Evolutionary conservation across 2,329 filamentous ascomycete species (phyloP).

Genomic region (Claviceps cyperi): DNA sequence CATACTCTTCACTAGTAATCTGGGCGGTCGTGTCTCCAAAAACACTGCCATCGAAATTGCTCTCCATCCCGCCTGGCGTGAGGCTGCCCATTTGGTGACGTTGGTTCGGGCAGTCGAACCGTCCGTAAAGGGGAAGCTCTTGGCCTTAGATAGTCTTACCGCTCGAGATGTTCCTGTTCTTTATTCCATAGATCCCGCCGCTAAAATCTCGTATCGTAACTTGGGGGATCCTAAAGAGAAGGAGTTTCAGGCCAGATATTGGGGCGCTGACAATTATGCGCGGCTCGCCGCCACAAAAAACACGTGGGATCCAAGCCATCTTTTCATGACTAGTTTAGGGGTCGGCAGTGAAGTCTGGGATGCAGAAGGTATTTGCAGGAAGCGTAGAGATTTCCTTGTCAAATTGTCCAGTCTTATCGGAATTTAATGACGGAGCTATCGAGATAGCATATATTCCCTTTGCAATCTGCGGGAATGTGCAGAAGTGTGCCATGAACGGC

Average conservation of each 20-base stretch:
- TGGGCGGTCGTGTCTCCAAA: not conserved
- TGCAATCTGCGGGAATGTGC: not conserved
- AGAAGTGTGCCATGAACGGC: no score
- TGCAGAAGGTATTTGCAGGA: not conserved
- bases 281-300: not conserved
- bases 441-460: not conserved
- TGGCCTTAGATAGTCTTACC: not conserved
- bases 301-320: not conserved
- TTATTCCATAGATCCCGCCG: not conserved
- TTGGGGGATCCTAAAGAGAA: not conserved
- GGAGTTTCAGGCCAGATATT: not conserved
- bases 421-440: not conserved
- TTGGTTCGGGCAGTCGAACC: not conserved
- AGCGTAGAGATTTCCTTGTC: not conserved
- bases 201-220: not conserved
- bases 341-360: conserved; percentile 1
- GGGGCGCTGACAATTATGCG: not conserved
- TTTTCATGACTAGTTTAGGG: not conserved
- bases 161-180: not conserved
- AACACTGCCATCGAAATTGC: not conserved
- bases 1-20: not conserved
- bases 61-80: conserved; percentile 1
- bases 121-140: not conserved
- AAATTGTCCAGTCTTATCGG: not conserved
- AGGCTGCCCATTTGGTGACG: not conserved